Percentiles rank a stretch among this genome's conserved stretches.
These are phyloP conservation scores for Torulaspora franciscae DNA, from an alignment of 805 yeast species.

Conservation along the genomic window DNA sequence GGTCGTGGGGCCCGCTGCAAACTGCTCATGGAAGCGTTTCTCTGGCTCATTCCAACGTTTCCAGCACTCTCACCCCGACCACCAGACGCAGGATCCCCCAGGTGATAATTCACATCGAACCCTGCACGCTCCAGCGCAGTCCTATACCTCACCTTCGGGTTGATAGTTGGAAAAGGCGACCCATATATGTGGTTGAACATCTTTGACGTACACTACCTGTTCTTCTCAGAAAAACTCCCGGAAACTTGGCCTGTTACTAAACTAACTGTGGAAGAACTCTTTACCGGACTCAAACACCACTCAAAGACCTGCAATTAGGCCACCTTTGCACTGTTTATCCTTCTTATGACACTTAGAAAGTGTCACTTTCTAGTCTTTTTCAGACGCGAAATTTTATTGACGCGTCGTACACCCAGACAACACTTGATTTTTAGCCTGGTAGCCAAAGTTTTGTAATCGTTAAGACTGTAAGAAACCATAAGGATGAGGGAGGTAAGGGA, in stretches of 20 bases:
- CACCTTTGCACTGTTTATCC: background rate
- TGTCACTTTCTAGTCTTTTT: background rate
- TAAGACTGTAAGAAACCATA: no score
- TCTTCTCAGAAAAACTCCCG: background rate
- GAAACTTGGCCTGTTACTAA: background rate
- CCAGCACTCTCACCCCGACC: background rate
- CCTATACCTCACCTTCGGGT: conserved; percentile 53
- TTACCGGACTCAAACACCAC: background rate
- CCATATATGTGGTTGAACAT: conserved; percentile 34
- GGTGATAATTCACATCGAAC: conserved; percentile 46
- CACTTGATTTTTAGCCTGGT: background rate
- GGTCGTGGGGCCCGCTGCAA: conserved; percentile 5
- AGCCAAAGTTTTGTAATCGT: background rate
- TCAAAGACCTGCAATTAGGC: background rate
- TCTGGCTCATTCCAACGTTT: conserved; percentile 1
- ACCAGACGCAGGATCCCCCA: background rate
- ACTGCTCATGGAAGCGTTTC: conserved; percentile 13
- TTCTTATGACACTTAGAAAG: background rate
- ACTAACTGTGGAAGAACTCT: background rate
- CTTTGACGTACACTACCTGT: background rate
- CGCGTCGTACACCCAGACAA: background rate
- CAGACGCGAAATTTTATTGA: background rate
- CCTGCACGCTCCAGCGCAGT: conserved; percentile 83
- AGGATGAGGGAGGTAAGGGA: background rate
- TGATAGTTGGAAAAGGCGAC: conserved; percentile 64